Conservation (phyloP, 176 grass and related monocot species). For the Stipa capillata region DNA sequence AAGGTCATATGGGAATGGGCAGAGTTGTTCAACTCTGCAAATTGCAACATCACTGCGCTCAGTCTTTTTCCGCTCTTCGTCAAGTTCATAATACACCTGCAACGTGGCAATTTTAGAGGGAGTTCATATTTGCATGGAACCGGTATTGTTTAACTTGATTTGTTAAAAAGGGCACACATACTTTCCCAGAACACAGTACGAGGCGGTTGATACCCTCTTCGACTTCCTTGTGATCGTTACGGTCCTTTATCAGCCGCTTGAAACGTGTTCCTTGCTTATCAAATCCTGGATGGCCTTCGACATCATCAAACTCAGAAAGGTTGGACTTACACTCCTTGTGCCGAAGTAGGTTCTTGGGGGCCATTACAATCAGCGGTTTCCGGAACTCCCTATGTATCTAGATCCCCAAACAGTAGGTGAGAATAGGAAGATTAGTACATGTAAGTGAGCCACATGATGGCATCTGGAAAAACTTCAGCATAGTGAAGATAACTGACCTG, state of each 20-base stretch:
- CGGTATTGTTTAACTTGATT: background rate
- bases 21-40: conserved; percentile 90
- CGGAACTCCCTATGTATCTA: conserved; percentile 90
- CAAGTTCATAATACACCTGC: conserved; percentile 96
- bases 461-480: background rate
- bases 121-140: background rate
- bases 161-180: conserved; percentile 12
- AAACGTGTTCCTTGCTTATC: conserved; percentile 94
- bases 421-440: background rate
- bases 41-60: conserved; percentile 72
- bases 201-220: conserved; percentile 81
- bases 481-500: conserved; percentile 48
- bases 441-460: background rate
- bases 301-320: conserved; percentile 95
- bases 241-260: conserved; percentile 93
- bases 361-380: conserved; percentile 75
- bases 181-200: conserved; percentile 93
- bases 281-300: conserved; percentile 82
- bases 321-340: conserved; percentile 97
- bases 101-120: background rate
- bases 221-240: conserved; percentile 63
- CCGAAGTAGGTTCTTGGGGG: conserved; percentile 83
- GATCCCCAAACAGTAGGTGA: background rate
- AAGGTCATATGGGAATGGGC: conserved; percentile 83
- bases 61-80: conserved; percentile 63